Evolutionary conservation across 768 basidiomycete genomes (phyloP).

Genomic region (Termitomyces sp.): DNA sequence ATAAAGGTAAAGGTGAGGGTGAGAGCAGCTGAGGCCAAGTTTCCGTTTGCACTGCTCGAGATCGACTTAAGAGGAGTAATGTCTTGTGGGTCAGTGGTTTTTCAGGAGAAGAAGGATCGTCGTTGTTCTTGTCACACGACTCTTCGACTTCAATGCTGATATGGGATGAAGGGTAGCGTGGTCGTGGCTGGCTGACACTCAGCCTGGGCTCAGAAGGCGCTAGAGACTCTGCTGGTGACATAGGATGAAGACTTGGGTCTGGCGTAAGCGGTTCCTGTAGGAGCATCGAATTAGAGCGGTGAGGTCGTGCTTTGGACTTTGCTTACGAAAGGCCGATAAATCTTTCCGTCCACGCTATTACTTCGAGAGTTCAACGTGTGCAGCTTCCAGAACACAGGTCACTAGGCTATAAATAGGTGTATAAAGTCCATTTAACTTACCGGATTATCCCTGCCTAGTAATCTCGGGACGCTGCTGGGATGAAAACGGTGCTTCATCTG

Average conservation of each 20-base stretch:
- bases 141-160: constrained; percentile 44
- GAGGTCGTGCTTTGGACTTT: not conserved
- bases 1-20: constrained; percentile 31
- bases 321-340: constrained; percentile 20
- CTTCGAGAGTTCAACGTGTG: constrained; percentile 17
- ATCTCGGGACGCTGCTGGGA: constrained; percentile 40
- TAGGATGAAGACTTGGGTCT: constrained; percentile 40
- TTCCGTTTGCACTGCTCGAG: constrained; percentile 71
- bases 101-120: constrained; percentile 24
- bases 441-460: constrained; percentile 31
- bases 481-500: constrained; percentile 37
- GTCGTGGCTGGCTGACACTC: constrained; percentile 23
- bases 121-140: constrained; percentile 29
- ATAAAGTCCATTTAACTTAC: constrained; percentile 18
- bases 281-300: not conserved
- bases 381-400: constrained; percentile 9
- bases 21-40: constrained; percentile 25
- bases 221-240: constrained; percentile 36
- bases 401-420: not conserved
- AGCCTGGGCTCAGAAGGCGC: constrained; percentile 24
- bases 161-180: constrained; percentile 27
- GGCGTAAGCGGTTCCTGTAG: constrained; percentile 39
- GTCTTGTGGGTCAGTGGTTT: constrained; percentile 36
- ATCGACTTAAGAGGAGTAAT: constrained; percentile 53
- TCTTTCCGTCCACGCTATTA: constrained; percentile 24